Conservation (phyloP, 1,139 yeast species). For the Geotrichum reessii region DNA sequence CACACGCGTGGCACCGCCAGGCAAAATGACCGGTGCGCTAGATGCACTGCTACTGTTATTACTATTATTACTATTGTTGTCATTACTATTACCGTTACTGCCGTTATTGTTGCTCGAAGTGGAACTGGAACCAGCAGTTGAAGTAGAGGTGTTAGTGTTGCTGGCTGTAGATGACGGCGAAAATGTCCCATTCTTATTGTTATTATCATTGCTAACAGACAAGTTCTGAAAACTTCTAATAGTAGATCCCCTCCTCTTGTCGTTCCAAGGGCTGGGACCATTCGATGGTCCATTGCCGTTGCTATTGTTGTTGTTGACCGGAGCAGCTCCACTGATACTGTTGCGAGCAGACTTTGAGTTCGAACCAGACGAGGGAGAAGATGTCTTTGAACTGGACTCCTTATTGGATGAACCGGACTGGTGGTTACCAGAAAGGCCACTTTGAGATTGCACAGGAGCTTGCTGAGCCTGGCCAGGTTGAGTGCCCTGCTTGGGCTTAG, state of each 20-base stretch:
- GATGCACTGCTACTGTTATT: neutral
- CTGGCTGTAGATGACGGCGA: neutral
- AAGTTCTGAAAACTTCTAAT: slow-evolving; percentile 16
- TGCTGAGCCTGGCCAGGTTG: neutral
- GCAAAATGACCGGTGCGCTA: slow-evolving; percentile 20
- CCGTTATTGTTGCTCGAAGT: neutral
- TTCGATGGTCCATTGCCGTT: neutral
- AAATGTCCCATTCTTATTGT: neutral
- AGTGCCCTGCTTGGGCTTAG: neutral
- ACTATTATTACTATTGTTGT: neutral
- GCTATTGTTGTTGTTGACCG: neutral
- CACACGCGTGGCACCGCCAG: slow-evolving; percentile 33
- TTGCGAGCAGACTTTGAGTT: neutral
- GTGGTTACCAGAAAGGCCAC: neutral
- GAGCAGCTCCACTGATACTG: neutral
- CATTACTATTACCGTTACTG: neutral
- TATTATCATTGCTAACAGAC: slow-evolving; percentile 3
- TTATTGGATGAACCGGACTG: neutral
- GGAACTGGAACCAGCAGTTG: neutral
- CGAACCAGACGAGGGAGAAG: neutral
- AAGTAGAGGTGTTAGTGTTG: neutral
- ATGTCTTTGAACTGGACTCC: neutral
- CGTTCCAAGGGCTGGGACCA: slow-evolving; percentile 14
- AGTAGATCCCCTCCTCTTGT: slow-evolving; percentile 15
- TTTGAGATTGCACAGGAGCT: slow-evolving; percentile 1